Base-by-base conservation (phyloP, 2,329 filamentous ascomycete species). In the Paraphaeosphaeria sporulosa region DNA sequence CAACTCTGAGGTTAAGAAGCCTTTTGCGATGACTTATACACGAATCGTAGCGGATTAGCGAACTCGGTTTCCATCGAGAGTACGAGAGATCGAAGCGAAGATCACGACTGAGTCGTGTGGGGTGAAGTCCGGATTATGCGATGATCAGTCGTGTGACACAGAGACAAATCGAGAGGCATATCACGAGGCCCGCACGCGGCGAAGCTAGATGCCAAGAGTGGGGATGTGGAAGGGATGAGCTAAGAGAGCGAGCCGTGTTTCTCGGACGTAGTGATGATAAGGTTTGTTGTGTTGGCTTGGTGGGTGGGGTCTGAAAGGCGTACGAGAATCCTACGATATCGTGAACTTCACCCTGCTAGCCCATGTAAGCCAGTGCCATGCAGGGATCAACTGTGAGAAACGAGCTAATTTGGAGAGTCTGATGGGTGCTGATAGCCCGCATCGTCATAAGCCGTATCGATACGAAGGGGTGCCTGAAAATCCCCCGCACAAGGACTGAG, bases 381-480 rank as follows among this genome's bases (percentile, higher is more conserved):
- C 48, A 30, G 23, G 50, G 50, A 53, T 32, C 7, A 36, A 12
- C 15, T 43, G 25, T 21, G 50, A 53, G 23, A n/a, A n/a, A n/a
- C n/a, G n/a, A n/a, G n/a, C n/a, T n/a, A n/a, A n/a, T n/a, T n/a
- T n/a, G n/a, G n/a, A n/a, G n/a, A n/a, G n/a, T n/a, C n/a, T n/a
- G n/a, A n/a, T n/a, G n/a, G 30, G 38, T 13, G 15, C n/a, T 43
- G 51, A 27, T 4, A 43, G 51, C 9, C 25, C 38, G n/a, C 48
- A 38, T 32, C 27, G 48, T 53, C 42, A 47, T 36, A 30, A 47
- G 42, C 52, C 40, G 21, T 55, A 49, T 49, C 54, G 47, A 34
- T 25, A 56, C 32, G 32, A 49, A 10, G 17, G 44, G 30, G 15
- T 15, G 54, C 54, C 54, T 56, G 54, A 56, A 42, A 44, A 56